Base-by-base conservation (phyloP, 495 filamentous ascomycete species). In the Penicillium canescens region DNA sequence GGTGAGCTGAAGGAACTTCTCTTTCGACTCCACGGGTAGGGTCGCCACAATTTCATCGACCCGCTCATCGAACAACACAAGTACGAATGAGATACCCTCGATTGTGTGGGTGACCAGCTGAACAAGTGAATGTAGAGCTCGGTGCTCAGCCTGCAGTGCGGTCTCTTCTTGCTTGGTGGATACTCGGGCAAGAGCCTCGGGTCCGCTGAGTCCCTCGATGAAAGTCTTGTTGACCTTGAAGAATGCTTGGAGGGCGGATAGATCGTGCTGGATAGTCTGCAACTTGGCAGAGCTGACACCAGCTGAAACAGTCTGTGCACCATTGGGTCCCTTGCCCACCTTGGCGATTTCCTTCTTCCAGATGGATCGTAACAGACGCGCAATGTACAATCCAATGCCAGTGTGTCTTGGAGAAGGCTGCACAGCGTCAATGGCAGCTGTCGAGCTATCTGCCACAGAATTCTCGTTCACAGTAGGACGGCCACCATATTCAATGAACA, bases 31-130 rank as follows among this genome's bases (percentile, higher is more conserved):
- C 3, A 84, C 86, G 18, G 90, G 81, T n/a, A 98, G 77, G 4
- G 87, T 82, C n/a, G 82, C 69, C 40, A 91, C 86, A 55, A 98
- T 96, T 57, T 98, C 92, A 42, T 91, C 85, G 9, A 96, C 85
- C 3, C 87, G 82, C 74, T 98, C 92, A 49, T 97, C 92, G 50
- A 97, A 96, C 0, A 99, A 77, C 55, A 96, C 93, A 31, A 90
- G 77, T 8, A 96, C 89, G 54, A 99, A 99, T 0, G 91, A 91
- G 47, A 99, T 96, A 9, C 95, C 94, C 65, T 99, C 95, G 24
- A 96, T 90, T 34, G 96, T 89, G 66, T 87, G 88, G 20, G 82
- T 82, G 60, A 96, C 88, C 11, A 98, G 72, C 40, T 87, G 82
- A 40, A 92, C 82, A 24, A 98, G 78, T 1, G 91, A 90, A 62